phyloP scores from a whole-genome alignment of 371 early-diverging fungal genomes.

The Syncephalis fuscata region DNA sequence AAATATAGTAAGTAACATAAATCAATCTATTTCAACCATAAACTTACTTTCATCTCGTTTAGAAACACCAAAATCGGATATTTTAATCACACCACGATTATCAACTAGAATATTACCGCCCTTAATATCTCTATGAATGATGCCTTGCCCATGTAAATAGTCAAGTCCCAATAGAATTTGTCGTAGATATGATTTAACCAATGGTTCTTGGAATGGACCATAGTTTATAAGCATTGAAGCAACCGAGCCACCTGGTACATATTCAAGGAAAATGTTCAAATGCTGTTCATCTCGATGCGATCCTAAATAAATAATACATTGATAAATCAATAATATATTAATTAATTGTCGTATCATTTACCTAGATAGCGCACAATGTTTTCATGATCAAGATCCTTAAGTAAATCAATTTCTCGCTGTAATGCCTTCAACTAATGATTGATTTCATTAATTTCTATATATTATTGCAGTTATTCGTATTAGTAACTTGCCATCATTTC shows the following conservation, averaged over 20 bases:
- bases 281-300: slow-evolving; percentile 62
- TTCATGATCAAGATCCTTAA: slow-evolving; percentile 79
- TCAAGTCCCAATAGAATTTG: slow-evolving; percentile 89
- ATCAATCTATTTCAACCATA: slow-evolving; percentile 20
- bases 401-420: slow-evolving; percentile 73
- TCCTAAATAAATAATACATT: slow-evolving; percentile 11
- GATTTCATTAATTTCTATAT: too few relatives aligned
- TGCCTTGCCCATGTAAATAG: slow-evolving; percentile 87
- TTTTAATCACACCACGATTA: slow-evolving; percentile 85
- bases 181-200: slow-evolving; percentile 68
- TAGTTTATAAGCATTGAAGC: slow-evolving; percentile 64
- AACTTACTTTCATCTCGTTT: slow-evolving; percentile 40
- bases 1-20: slow-evolving; percentile 98
- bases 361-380: slow-evolving; percentile 86
- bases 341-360: neutral
- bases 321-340: neutral
- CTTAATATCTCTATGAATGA: slow-evolving; percentile 97
- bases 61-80: slow-evolving; percentile 98
- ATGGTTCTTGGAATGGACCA: slow-evolving; percentile 71
- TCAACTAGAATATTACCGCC: slow-evolving; percentile 90
- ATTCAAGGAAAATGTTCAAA: slow-evolving; percentile 94
- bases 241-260: slow-evolving; percentile 94
- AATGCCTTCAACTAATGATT: slow-evolving; percentile 49
- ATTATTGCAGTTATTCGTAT: too few relatives aligned
- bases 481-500: slow-evolving; percentile 18